Conservation (phyloP, 2,329 filamentous ascomycete genomes). For the Diplodia corticola region DNA sequence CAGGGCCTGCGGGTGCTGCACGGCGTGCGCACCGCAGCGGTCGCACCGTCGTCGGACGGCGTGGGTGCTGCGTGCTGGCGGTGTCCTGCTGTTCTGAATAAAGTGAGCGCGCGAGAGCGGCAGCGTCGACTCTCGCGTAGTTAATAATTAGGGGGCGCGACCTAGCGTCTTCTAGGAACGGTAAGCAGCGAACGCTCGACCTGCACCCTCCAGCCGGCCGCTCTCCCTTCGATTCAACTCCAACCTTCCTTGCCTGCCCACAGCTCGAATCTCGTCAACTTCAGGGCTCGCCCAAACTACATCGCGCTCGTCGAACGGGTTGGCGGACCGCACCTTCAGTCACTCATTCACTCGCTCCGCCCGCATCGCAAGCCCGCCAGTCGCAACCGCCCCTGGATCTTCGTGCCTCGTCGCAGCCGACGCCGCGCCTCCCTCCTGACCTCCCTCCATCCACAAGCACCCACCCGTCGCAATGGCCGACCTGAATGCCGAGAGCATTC, state of each 20-base stretch:
- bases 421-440: conserved; percentile 18
- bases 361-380: conserved; percentile 14
- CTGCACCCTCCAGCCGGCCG: conserved; percentile 2
- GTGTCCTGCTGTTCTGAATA: neutral
- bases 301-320: conserved; percentile 19
- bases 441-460: neutral
- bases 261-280: conserved; percentile 10
- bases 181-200: conserved; percentile 12
- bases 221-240: conserved; percentile 11
- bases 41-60: neutral
- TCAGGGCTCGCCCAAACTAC: neutral
- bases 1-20: neutral
- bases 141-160: conserved; percentile 4
- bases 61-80: neutral
- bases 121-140: neutral
- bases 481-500: conserved; percentile 53
- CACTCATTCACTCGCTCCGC: conserved; percentile 22
- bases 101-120: neutral
- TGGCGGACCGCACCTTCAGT: conserved; percentile 18
- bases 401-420: conserved; percentile 22
- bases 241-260: conserved; percentile 11
- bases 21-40: conserved; percentile 1
- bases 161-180: conserved; percentile 4
- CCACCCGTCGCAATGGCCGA: conserved; percentile 43
- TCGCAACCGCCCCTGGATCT: conserved; percentile 23